Percentiles rank a stretch among this genome's conserved stretches.
Conservation (phyloP, 371 early-diverging fungal genomes). For the Paraphysoderma sedebokerense region DNA sequence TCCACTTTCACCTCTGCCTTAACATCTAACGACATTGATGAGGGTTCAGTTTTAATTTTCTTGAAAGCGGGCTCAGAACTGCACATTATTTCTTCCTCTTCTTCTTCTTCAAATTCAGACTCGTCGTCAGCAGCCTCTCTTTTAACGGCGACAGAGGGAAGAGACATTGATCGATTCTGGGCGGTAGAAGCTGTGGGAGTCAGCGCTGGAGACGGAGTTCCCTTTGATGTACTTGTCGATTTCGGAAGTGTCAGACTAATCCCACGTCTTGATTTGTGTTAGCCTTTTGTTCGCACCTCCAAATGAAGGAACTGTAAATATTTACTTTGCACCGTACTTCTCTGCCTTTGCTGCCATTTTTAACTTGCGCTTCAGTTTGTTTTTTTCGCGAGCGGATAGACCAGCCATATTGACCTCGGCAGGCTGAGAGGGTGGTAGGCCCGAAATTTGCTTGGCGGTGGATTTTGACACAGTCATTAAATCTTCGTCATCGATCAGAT, state of each 20-base stretch:
- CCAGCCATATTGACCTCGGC: conserved; percentile 49
- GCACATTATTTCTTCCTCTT: conserved; percentile 13
- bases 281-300: background rate
- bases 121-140: too few relatives aligned
- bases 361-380: conserved; percentile 69
- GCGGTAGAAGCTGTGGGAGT: background rate
- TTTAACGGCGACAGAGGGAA: conserved; percentile 21
- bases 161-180: background rate
- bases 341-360: conserved; percentile 64
- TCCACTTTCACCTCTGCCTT: background rate
- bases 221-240: background rate
- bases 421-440: conserved; percentile 4
- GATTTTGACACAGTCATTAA: too few relatives aligned
- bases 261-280: too few relatives aligned
- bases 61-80: too few relatives aligned
- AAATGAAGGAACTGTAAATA: conserved; percentile 7
- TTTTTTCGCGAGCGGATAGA: conserved; percentile 79
- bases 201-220: background rate
- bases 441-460: conserved; percentile 8
- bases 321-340: conserved; percentile 18
- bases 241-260: background rate
- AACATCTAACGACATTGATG: conserved; percentile 9
- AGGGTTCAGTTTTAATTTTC: too few relatives aligned
- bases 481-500: conserved; percentile 48
- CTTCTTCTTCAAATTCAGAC: conserved; percentile 13